Evolutionary conservation across 805 yeast genomes (phyloP).

Genomic region (Candida nanaspora): DNA sequence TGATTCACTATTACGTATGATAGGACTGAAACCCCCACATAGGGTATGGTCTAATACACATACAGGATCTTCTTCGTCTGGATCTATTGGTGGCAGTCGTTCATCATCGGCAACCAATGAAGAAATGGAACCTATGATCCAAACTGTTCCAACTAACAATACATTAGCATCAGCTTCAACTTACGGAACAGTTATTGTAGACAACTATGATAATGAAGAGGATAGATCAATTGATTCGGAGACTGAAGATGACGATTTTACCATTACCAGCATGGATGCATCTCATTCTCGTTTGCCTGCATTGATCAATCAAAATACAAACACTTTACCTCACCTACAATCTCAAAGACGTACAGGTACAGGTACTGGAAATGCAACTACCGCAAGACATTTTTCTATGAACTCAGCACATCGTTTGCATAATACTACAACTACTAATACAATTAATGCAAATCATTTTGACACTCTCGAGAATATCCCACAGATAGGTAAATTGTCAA

Average conservation of each 20-base stretch:
- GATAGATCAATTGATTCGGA: not conserved
- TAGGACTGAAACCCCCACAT: constrained; percentile 10
- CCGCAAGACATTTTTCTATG: not conserved
- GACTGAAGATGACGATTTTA: not conserved
- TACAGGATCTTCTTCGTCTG: not conserved
- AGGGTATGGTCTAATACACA: constrained; percentile 8
- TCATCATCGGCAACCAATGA: not conserved
- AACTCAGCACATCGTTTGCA: not conserved
- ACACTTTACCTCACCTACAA: not conserved
- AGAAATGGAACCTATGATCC: not conserved
- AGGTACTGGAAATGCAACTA: not conserved
- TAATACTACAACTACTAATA: not conserved
- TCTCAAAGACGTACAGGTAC: not conserved
- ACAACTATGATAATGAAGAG: not conserved
- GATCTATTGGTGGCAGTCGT: not conserved
- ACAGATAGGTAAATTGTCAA: not conserved
- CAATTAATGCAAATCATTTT: not conserved
- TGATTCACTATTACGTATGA: constrained; percentile 22
- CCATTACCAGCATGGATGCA: not conserved
- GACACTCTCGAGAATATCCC: not conserved
- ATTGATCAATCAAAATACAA: not conserved
- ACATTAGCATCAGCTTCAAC: not conserved
- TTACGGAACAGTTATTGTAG: not conserved
- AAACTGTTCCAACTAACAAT: not conserved
- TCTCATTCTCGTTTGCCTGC: not conserved